Conservation (phyloP, 495 filamentous ascomycete species). For the Trichoderma asperelloides region DNA sequence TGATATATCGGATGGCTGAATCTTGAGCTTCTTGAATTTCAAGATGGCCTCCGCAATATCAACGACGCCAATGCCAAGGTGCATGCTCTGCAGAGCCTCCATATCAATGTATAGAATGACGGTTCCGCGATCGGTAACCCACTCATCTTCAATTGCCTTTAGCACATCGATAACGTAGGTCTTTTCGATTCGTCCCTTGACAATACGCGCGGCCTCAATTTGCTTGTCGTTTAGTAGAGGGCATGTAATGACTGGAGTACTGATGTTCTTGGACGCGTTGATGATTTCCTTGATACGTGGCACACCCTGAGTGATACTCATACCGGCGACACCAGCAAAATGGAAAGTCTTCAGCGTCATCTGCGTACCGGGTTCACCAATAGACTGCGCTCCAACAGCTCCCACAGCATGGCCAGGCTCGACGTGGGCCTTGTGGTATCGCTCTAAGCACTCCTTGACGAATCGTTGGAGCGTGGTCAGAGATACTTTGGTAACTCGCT, state of each 20-base stretch:
- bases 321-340: slow-evolving; percentile 98
- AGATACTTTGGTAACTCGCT: slow-evolving; percentile 76
- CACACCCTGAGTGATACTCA: slow-evolving; percentile 98
- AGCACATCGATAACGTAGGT: slow-evolving; percentile 69
- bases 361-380: slow-evolving; percentile 96
- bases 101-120: slow-evolving; percentile 70
- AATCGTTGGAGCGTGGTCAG: slow-evolving; percentile 61
- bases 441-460: slow-evolving; percentile 71
- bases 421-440: slow-evolving; percentile 81
- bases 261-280: slow-evolving; percentile 88
- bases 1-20: slow-evolving; percentile 30
- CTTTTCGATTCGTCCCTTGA: slow-evolving; percentile 88
- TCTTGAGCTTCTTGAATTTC: slow-evolving; percentile 61
- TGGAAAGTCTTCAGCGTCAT: slow-evolving; percentile 99
- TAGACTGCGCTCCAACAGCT: slow-evolving; percentile 93
- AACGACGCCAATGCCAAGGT: slow-evolving; percentile 59
- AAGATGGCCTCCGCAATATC: slow-evolving; percentile 68
- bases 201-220: slow-evolving; percentile 69
- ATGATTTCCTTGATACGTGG: slow-evolving; percentile 99
- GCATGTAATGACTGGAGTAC: slow-evolving; percentile 87
- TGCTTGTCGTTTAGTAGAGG: slow-evolving; percentile 60
- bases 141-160: slow-evolving; percentile 69
- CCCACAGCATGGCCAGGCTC: slow-evolving; percentile 97
- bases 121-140: slow-evolving; percentile 63
- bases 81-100: slow-evolving; percentile 64